Conservation (phyloP, 768 basidiomycete species). For the Mycena rosella region DNA sequence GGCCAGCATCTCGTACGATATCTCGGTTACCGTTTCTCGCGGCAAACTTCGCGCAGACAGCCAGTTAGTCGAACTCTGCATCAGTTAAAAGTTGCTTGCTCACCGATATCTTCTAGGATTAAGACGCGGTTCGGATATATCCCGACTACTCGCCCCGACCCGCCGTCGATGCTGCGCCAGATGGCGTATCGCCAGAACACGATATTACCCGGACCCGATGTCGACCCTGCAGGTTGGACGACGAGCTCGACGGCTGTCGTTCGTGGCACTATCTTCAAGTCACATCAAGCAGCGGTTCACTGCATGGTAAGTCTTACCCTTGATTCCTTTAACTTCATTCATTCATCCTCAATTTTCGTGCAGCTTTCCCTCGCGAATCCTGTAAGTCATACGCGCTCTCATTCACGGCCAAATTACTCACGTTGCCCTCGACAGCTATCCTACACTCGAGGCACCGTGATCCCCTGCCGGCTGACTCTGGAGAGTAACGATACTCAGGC, state of each 20-base stretch:
- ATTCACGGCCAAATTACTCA: background rate
- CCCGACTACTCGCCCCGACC: constrained; percentile 34
- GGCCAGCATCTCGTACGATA: constrained; percentile 66
- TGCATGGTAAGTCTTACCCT: constrained; percentile 53
- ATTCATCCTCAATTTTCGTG: constrained; percentile 4
- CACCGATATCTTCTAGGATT: constrained; percentile 44
- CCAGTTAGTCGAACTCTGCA: constrained; percentile 48
- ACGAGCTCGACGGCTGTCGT: constrained; percentile 54
- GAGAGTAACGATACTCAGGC: constrained; percentile 53
- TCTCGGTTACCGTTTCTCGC: constrained; percentile 58
- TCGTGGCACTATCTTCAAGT: constrained; percentile 56
- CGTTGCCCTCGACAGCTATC: constrained; percentile 48
- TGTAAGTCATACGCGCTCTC: constrained; percentile 44
- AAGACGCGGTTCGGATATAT: constrained; percentile 65
- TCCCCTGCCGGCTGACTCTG: constrained; percentile 61
- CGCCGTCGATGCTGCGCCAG: constrained; percentile 34
- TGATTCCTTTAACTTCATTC: background rate
- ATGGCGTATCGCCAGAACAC: constrained; percentile 35
- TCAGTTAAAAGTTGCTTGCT: background rate
- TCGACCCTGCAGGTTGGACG: constrained; percentile 66
- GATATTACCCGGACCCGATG: constrained; percentile 31
- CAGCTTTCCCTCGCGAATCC: constrained; percentile 63
- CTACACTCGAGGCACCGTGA: constrained; percentile 62
- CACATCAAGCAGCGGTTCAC: constrained; percentile 53
- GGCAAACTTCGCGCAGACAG: constrained; percentile 63